A percentile compares a stretch with the other conserved stretches of the same genome.
Evolutionary conservation across 1,139 yeast species (phyloP).

Genomic region (Magnusiomyces sp.): DNA sequence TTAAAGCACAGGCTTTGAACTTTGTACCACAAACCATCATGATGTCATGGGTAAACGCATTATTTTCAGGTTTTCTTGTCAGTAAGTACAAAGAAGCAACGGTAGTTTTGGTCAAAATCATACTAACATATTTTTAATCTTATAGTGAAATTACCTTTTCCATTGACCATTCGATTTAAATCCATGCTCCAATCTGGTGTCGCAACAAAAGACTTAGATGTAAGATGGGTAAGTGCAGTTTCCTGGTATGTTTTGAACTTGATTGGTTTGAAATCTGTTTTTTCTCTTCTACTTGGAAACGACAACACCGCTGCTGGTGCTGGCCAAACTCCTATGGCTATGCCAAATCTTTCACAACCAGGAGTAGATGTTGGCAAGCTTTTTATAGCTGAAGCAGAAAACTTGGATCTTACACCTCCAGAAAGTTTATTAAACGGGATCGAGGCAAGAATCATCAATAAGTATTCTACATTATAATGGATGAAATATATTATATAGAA

Average conservation of each 20-base stretch:
- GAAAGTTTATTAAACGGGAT: slow-evolving; percentile 52
- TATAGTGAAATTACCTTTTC: slow-evolving; percentile 63
- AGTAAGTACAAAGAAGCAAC: slow-evolving; percentile 6
- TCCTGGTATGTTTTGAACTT: slow-evolving; percentile 96
- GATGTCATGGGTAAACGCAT: slow-evolving; percentile 94
- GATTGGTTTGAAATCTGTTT: slow-evolving; percentile 76
- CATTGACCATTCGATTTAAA: slow-evolving; percentile 81
- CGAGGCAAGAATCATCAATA: slow-evolving; percentile 49
- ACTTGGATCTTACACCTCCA: slow-evolving; percentile 57
- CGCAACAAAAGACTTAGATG: slow-evolving; percentile 75
- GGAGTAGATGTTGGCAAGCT: slow-evolving; percentile 44
- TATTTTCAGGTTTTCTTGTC: slow-evolving; percentile 85
- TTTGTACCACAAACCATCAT: slow-evolving; percentile 86
- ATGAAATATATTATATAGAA: no score
- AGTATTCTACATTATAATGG: not conserved
- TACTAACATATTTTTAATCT: not conserved
- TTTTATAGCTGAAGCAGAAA: slow-evolving; percentile 67
- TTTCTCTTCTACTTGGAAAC: slow-evolving; percentile 60
- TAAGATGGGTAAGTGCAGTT: slow-evolving; percentile 87
- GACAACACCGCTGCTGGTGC: slow-evolving; percentile 28
- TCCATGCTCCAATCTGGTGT: slow-evolving; percentile 88
- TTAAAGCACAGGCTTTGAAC: slow-evolving; percentile 72
- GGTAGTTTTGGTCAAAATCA: not conserved
- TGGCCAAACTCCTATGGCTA: slow-evolving; percentile 18
- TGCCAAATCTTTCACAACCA: slow-evolving; percentile 38